Evolutionary conservation across 495 filamentous ascomycete species (phyloP), one percentile per base, ranked within the genome.

Genomic region (Elaphomyces granulatus): DNA sequence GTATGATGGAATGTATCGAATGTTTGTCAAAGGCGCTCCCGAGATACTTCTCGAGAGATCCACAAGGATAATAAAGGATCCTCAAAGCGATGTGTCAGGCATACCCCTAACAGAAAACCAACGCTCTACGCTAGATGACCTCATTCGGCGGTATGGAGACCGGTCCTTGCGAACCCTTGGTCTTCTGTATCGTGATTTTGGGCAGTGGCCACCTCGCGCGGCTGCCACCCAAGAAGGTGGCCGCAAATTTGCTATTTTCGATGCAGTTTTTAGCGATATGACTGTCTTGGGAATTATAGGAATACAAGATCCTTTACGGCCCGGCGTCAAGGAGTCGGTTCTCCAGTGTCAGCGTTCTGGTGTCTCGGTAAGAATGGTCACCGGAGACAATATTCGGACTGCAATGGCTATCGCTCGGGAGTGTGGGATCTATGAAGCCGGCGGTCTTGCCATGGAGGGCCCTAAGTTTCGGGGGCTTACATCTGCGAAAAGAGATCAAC

Each of bases 311-410:
- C 85, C 85, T 14, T 71, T 93, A 19, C 83, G 85, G 37, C 58
- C 60, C 4, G 86, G 84, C 45, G 85, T 90, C 12, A 61, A 69
- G 8, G 78, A 87, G 20, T 80, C 86, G 4, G 84, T 94, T n/a
- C 56, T 63, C 15, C 67, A 75, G 38, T 86, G 81, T 38, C 77
- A 83, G 46, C 60, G 71, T 17, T 86, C 86, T 21, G 86, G 86
- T 46, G 82, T 94, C 33, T 77, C 76, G 47, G 83, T 90, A 10
- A 76, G 82, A 26, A 93, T 94, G 86, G 85, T 94, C 12, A 94
- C 86, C 18, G 86, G 86, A 41, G 86, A 94, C 50, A 92, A 90
- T 46, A 67, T 86, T 38, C 60, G 74, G 40, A 94, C 86, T 9
- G 86, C 86, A n/a, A 79, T 78, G 46, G 83, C 85, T 17, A 87